These are phyloP conservation scores for Trichoderma orchidacearum DNA, from an alignment of 495 filamentous ascomycete species.

Conservation along the genomic window DNA sequence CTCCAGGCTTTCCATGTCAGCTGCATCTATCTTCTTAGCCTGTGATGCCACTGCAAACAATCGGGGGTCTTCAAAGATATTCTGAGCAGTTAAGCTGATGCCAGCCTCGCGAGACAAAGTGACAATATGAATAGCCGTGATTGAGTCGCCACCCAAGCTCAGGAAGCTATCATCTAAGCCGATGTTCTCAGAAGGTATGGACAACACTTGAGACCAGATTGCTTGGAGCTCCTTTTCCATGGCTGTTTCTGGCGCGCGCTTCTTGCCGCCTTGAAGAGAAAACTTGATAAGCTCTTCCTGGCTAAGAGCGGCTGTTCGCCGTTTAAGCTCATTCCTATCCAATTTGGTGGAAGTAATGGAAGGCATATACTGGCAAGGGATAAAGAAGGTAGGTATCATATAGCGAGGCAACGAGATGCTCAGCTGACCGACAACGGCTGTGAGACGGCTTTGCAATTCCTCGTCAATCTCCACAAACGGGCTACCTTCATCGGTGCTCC, in stretches of 20 bases:
- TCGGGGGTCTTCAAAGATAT: conserved; percentile 32
- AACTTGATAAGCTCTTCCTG: neutral
- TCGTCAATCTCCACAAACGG: neutral
- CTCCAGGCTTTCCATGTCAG: neutral
- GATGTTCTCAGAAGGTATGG: conserved; percentile 11
- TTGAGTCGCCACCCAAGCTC: conserved; percentile 7
- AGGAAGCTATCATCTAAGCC: conserved; percentile 40
- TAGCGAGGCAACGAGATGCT: conserved; percentile 3
- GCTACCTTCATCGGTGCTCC: neutral
- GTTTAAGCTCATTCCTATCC: neutral
- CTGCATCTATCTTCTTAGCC: neutral
- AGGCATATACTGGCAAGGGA: conserved; percentile 2
- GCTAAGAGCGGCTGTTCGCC: neutral
- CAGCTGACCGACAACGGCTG: neutral
- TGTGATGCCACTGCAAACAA: neutral
- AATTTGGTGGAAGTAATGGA: conserved; percentile 41
- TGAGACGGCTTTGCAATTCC: neutral
- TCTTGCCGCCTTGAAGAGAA: neutral
- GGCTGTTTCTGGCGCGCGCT: neutral
- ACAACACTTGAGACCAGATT: neutral
- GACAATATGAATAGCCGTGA: neutral
- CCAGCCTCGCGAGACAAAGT: neutral
- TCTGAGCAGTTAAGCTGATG: neutral
- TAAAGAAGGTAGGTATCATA: conserved; percentile 9
- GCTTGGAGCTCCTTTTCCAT: neutral